phyloP scores from a whole-genome alignment of 208 protist species.

The Leptomonas seymouri region DNA sequence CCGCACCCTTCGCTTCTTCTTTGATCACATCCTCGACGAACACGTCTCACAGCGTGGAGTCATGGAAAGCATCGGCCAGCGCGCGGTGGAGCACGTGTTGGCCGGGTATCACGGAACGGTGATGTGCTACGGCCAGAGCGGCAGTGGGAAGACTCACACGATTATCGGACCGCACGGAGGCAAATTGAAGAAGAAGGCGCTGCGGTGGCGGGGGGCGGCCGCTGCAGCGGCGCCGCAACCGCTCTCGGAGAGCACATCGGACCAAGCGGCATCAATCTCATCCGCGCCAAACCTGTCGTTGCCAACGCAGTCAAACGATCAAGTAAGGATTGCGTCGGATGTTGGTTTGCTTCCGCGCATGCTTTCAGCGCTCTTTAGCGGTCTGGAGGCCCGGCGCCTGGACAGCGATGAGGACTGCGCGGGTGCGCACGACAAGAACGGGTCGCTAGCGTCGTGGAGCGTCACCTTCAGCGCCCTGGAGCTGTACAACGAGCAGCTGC shows the following conservation, averaged over 20 bases:
- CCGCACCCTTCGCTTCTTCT: constrained; percentile 48
- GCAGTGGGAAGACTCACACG: constrained; percentile 92
- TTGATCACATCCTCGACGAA: constrained; percentile 75
- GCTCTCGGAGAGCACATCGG: constrained; percentile 11
- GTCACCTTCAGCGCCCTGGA: constrained; percentile 69
- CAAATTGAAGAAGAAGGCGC: constrained; percentile 7
- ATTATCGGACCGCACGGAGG: constrained; percentile 67
- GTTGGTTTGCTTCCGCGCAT: constrained; percentile 56
- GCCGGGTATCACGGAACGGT: constrained; percentile 84
- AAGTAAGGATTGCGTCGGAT: constrained; percentile 8
- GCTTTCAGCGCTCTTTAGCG: constrained; percentile 41
- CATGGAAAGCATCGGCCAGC: constrained; percentile 59
- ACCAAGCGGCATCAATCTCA: not conserved
- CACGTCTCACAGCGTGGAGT: constrained; percentile 59
- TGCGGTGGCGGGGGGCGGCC: constrained; percentile 13
- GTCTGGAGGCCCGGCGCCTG: constrained; percentile 28
- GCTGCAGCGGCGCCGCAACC: not conserved
- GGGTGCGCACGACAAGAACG: not conserved
- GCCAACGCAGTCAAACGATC: not conserved
- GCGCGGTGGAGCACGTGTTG: constrained; percentile 63
- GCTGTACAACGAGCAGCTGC: constrained; percentile 82
- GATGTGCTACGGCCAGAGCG: constrained; percentile 92
- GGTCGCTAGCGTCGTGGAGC: constrained; percentile 11
- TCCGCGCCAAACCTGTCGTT: not conserved
- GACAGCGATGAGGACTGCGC: constrained; percentile 3